Percentiles rank a stretch among this genome's conserved stretches.
Conservation (phyloP, 2,329 filamentous ascomycete species). For the Colletotrichum sp. region DNA sequence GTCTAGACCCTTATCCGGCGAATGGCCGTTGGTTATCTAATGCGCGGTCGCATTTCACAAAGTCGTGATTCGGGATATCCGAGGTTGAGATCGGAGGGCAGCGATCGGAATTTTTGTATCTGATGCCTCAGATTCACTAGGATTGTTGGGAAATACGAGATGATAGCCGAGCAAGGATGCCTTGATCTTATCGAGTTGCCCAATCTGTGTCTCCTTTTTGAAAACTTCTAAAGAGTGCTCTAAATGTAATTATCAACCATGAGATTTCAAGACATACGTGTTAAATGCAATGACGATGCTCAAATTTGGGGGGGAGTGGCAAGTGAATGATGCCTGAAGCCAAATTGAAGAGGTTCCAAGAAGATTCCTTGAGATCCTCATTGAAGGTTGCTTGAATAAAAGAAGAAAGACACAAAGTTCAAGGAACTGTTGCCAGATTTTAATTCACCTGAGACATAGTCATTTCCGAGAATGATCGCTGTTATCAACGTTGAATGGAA, state of each 20-base stretch:
- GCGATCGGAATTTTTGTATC: neutral
- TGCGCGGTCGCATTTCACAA: neutral
- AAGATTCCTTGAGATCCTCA: neutral
- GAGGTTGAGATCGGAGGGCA: neutral
- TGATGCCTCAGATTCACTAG: neutral
- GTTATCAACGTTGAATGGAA: neutral
- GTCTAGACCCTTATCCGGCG: neutral
- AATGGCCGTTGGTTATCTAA: neutral
- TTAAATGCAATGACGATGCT: neutral
- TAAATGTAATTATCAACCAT: neutral
- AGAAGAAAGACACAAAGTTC: neutral
- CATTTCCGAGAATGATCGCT: neutral
- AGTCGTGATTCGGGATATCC: neutral
- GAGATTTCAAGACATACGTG: neutral
- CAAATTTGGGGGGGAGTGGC: neutral
- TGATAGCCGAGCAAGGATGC: neutral
- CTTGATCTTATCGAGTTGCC: neutral
- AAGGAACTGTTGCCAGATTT: neutral
- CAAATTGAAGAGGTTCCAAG: neutral
- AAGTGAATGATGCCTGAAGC: neutral
- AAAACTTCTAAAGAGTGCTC: neutral
- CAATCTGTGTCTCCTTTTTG: neutral
- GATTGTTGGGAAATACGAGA: neutral
- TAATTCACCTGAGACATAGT: neutral
- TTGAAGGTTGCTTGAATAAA: neutral